Conservation (phyloP, 169 alveolate species). For the Plasmodium gonderi region DNA sequence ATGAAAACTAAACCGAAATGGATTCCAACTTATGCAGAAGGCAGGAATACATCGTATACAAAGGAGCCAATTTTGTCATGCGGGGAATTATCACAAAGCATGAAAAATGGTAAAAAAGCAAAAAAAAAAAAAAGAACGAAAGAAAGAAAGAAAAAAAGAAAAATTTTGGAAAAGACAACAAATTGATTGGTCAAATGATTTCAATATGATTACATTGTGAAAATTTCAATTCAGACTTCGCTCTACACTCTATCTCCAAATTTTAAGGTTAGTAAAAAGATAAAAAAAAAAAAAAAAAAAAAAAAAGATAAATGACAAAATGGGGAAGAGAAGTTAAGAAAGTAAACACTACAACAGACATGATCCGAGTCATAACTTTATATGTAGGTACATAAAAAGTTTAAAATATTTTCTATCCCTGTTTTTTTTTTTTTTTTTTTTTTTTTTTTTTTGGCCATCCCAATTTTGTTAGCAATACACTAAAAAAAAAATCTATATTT, state of each 20-base stretch:
- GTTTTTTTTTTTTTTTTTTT: not conserved
- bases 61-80: not conserved
- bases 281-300: too few relatives aligned
- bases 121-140: not conserved
- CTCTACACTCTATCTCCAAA: not conserved
- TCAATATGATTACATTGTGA: too few relatives aligned
- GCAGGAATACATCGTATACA: not conserved
- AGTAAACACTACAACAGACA: not conserved
- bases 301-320: not conserved
- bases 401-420: not conserved
- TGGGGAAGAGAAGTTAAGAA: not conserved
- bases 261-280: too few relatives aligned
- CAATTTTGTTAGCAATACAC: not conserved
- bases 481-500: not conserved
- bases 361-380: not conserved
- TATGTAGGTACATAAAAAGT: not conserved
- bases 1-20: not conserved
- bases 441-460: not conserved
- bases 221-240: not conserved
- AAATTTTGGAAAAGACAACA: not conserved
- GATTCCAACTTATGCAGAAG: not conserved
- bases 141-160: not conserved
- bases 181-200: not conserved
- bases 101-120: not conserved
- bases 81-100: not conserved